These are phyloP conservation scores for Dendrocalamus sinicus DNA, from an alignment of 176 grass and related monocot genomes.

Conservation along the genomic window DNA sequence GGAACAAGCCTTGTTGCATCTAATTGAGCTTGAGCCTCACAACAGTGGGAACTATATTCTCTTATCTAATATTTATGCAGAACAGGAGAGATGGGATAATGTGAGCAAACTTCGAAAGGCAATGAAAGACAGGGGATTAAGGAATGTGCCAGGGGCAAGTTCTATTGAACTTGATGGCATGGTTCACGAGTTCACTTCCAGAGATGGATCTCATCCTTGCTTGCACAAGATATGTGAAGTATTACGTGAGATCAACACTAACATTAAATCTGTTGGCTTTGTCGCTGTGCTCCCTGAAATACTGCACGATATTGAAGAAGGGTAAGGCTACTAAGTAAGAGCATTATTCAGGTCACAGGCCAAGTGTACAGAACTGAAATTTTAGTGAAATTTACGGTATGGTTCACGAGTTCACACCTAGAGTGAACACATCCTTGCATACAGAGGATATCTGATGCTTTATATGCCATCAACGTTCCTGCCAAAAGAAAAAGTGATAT, in stretches of 20 bases:
- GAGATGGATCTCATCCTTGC: constrained; percentile 78
- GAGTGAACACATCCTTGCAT: constrained; percentile 46
- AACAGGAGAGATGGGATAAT: constrained; percentile 69
- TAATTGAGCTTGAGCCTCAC: constrained; percentile 75
- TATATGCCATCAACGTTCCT: constrained; percentile 15
- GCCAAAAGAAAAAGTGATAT: background rate
- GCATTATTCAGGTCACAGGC: background rate
- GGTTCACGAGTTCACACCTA: constrained; percentile 53
- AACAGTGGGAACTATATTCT: constrained; percentile 79
- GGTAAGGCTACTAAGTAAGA: constrained; percentile 19
- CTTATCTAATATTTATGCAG: constrained; percentile 78
- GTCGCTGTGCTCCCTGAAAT: constrained; percentile 31
- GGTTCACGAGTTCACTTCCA: constrained; percentile 81
- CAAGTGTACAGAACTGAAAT: constrained; percentile 36
- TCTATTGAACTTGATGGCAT: constrained; percentile 76
- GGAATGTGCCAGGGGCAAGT: constrained; percentile 73
- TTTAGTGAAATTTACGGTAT: constrained; percentile 51
- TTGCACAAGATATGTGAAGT: constrained; percentile 65
- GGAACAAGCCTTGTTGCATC: constrained; percentile 68
- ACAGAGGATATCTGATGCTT: constrained; percentile 49
- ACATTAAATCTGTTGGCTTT: constrained; percentile 57
- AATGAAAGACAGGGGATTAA: constrained; percentile 69
- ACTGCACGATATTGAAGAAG: constrained; percentile 50
- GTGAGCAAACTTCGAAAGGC: constrained; percentile 66
- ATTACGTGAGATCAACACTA: constrained; percentile 55